Base-by-base conservation (phyloP, 306 rosid species). In the Inga laurina region DNA sequence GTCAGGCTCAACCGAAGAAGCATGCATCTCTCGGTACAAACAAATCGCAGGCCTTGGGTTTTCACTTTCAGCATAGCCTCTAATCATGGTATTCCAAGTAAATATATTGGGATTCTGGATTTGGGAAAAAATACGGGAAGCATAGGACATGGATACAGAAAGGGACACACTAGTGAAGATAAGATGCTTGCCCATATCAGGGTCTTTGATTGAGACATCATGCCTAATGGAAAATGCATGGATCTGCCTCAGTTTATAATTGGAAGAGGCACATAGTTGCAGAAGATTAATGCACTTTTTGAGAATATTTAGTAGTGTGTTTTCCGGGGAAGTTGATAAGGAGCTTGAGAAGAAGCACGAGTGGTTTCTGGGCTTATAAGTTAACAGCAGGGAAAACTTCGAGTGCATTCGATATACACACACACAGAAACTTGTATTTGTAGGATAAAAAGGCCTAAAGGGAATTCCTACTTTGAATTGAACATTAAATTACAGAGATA, bases 71-170 rank as follows among this genome's bases (percentile, higher is more conserved):
- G 92, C 91, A 14, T 82, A 90, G 51, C 92, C 92, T 64, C 85
- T 80, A 66, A 87, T 90, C 89, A 90, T 87, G 73, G 91, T 86
- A 66, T 90, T 90, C 92, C 92, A 86, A 14, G 92, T 82, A 46
- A 90, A 90, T 0, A 87, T 80, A 7, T 90, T 90, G 51, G 91
- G 91, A 72, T 66, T 65, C 39, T 51, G 77, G 7, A 87, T 27
- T 74, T 73, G 12, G 18, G 76, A 15, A 57, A 90, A 90, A 7
- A 87, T 78, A 27, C 74, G 56, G 69, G 66, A 11, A 67, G 92
- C 91, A 54, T 90, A 87, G 41, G 91, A 86, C 92, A 90, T 87
- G 39, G 91, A 86, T 59, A 79, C 87, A 54, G 91, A 90, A 37
- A 90, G 89, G 10, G 92, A 82, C 32, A 90, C 91, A 43, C 81